Evolutionary conservation across 176 grass and related monocot species (phyloP).

Genomic region (Tuctoria greenei): DNA sequence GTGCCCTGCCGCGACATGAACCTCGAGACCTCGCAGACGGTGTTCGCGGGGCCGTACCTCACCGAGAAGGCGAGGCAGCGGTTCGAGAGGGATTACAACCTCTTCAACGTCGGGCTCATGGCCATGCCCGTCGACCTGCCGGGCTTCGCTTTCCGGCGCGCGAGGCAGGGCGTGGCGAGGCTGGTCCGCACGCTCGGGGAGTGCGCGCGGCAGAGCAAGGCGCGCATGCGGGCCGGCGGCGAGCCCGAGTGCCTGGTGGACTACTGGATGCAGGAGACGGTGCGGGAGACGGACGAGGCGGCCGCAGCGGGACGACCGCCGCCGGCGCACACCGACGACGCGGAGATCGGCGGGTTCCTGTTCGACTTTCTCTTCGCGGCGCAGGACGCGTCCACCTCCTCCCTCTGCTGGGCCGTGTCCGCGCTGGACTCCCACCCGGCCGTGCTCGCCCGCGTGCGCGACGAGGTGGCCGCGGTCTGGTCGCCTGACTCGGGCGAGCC

Average conservation of each 20-base stretch:
- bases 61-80: slow-evolving; percentile 32
- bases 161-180: slow-evolving; percentile 58
- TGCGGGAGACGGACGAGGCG: slow-evolving; percentile 56
- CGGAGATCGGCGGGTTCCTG: slow-evolving; percentile 56
- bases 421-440: slow-evolving; percentile 75
- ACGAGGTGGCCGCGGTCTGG: slow-evolving; percentile 57
- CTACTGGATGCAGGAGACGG: slow-evolving; percentile 79
- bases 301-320: slow-evolving; percentile 4
- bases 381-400: slow-evolving; percentile 92
- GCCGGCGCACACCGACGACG: slow-evolving; percentile 50
- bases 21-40: slow-evolving; percentile 88
- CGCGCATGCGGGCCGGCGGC: slow-evolving; percentile 50
- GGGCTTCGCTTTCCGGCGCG: slow-evolving; percentile 75
- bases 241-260: slow-evolving; percentile 78
- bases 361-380: slow-evolving; percentile 95
- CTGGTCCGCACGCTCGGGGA: slow-evolving; percentile 55
- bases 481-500: slow-evolving; percentile 58
- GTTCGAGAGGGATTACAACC: slow-evolving; percentile 68
- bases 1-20: slow-evolving; percentile 86
- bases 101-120: slow-evolving; percentile 88
- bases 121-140: slow-evolving; percentile 78
- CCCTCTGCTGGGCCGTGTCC: slow-evolving; percentile 69
- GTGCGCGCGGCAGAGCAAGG: slow-evolving; percentile 60
- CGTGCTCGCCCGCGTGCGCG: slow-evolving; percentile 67
- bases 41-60: slow-evolving; percentile 80